A percentile compares a stretch with the other conserved stretches of the same genome.
phyloP scores from a whole-genome alignment of 1,139 yeast species.

The Candida anutae region DNA sequence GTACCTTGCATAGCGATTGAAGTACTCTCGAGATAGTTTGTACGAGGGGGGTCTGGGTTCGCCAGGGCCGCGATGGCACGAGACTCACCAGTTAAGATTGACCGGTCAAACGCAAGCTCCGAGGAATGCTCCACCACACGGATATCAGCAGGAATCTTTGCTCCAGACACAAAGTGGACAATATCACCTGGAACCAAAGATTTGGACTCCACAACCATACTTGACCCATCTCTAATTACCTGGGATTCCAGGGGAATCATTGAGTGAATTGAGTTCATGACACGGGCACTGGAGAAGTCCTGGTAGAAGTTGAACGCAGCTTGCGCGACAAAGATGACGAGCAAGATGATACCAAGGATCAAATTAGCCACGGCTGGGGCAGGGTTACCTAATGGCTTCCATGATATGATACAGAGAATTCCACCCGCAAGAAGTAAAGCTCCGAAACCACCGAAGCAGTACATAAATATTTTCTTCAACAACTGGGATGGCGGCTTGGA shows the following conservation, averaged over 20 bases:
- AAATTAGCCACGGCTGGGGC: slow-evolving; percentile 37
- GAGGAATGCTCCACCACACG: slow-evolving; percentile 19
- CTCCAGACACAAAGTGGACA: slow-evolving; percentile 16
- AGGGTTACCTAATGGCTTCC: slow-evolving; percentile 48
- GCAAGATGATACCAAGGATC: slow-evolving; percentile 36
- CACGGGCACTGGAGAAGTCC: slow-evolving; percentile 41
- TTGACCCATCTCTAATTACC: slow-evolving; percentile 17
- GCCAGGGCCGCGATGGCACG: slow-evolving; percentile 18
- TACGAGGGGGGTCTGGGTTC: slow-evolving; percentile 13
- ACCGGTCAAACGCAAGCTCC: slow-evolving; percentile 25
- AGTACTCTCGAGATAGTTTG: slow-evolving; percentile 36
- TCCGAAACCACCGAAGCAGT: slow-evolving; percentile 48
- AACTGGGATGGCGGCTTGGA: slow-evolving; percentile 28
- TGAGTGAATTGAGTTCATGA: slow-evolving; percentile 41
- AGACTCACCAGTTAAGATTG: slow-evolving; percentile 31
- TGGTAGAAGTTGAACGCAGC: slow-evolving; percentile 44
- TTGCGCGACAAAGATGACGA: slow-evolving; percentile 39
- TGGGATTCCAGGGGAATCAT: slow-evolving; percentile 33
- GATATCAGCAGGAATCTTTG: slow-evolving; percentile 27
- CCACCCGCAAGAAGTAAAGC: slow-evolving; percentile 36
- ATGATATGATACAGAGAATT: slow-evolving; percentile 36
- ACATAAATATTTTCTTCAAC: slow-evolving; percentile 24
- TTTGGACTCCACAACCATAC: slow-evolving; percentile 11
- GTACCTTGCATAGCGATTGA: slow-evolving; percentile 43
- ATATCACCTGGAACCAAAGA: slow-evolving; percentile 27